phyloP scores from a whole-genome alignment of 768 basidiomycete species.

The Termitomyces sp. region DNA sequence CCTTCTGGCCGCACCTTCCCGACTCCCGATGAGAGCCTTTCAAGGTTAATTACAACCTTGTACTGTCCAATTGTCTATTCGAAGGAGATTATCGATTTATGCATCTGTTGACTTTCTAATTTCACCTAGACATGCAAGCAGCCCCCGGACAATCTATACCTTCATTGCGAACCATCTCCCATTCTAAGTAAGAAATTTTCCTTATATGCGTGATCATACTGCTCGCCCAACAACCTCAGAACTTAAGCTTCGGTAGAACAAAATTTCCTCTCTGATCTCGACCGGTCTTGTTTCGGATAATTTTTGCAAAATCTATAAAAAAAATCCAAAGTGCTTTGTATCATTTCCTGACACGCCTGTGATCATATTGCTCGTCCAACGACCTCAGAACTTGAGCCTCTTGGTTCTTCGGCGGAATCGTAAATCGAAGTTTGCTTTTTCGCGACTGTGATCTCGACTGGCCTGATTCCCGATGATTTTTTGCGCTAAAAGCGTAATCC shows the following conservation, averaged over 20 bases:
- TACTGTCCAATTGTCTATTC: no score
- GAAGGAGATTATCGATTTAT: no score
- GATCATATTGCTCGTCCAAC: background rate
- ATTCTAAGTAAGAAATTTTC: no score
- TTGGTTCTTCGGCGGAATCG: background rate
- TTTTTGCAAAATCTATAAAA: no score
- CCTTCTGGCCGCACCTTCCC: slow-evolving; percentile 9
- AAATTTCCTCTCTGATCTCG: background rate
- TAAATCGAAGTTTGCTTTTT: background rate
- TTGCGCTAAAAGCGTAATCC: slow-evolving; percentile 31
- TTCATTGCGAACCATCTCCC: no score
- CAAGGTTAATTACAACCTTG: no score
- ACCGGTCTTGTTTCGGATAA: background rate
- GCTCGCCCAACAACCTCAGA: background rate
- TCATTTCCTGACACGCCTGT: background rate
- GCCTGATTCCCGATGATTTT: background rate
- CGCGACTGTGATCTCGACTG: slow-evolving; percentile 1
- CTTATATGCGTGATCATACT: background rate
- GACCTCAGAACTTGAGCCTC: background rate
- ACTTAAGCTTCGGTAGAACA: background rate
- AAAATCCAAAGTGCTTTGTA: no score
- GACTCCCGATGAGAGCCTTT: no score
- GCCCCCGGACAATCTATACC: no score
- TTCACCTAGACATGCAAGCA: no score
- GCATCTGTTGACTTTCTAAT: no score